Conservation (phyloP, 495 filamentous ascomycete genomes). For the Penicillium antarcticum region DNA sequence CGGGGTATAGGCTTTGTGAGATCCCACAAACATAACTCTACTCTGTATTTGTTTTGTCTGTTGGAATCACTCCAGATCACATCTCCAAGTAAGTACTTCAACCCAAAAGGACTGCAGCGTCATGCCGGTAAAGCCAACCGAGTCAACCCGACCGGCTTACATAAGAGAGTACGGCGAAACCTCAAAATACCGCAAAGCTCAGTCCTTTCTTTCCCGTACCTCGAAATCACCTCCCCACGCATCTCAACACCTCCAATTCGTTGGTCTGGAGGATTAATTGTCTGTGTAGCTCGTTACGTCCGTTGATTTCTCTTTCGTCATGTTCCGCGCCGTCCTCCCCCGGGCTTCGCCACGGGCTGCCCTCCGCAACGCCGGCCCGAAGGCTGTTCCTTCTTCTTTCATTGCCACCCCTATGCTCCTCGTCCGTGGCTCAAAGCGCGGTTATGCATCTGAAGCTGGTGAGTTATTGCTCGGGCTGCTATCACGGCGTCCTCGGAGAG, state of each 20-base stretch:
- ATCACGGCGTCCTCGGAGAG: not conserved
- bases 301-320: constrained; percentile 39
- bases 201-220: constrained; percentile 31
- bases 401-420: constrained; percentile 53
- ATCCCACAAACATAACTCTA: not conserved
- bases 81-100: no score
- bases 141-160: constrained; percentile 25
- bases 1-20: no score
- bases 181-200: constrained; percentile 29
- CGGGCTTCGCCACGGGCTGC: constrained; percentile 63
- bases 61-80: no score
- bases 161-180: constrained; percentile 17
- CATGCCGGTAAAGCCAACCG: constrained; percentile 9
- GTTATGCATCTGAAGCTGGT: constrained; percentile 82
- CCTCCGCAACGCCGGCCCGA: constrained; percentile 45
- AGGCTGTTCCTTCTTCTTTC: constrained; percentile 50
- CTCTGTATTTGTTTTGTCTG: no score
- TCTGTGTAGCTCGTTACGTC: constrained; percentile 19
- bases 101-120: no score
- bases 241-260: constrained; percentile 25
- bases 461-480: constrained; percentile 21
- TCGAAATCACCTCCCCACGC: constrained; percentile 20
- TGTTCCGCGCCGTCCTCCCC: constrained; percentile 73
- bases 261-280: constrained; percentile 27
- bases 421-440: constrained; percentile 56